Evolutionary conservation across 2,329 filamentous ascomycete species (phyloP), one percentile per base, ranked within the genome.

Genomic region (Penicillium sp.): DNA sequence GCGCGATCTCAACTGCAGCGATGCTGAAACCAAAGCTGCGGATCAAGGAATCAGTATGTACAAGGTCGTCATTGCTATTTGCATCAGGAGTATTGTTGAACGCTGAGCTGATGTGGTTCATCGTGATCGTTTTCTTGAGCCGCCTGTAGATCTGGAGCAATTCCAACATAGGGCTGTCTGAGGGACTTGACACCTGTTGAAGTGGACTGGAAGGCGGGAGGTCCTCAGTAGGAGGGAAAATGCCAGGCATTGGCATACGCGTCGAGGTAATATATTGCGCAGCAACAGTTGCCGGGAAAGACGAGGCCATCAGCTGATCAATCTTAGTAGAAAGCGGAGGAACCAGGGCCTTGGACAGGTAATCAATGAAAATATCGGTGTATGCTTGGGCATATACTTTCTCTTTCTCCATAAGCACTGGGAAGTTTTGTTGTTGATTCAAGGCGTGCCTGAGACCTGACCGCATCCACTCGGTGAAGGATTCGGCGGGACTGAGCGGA

Each of bases 1-100:
- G 91, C 59, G 92, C 87, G 61, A 97, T 96, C 74, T 99, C 94
- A 4, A 90, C 86, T 0, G 91, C 86, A 8, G 91, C 87, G 55
- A 99, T 91, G 0, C 92, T 93, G 69, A 86, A 91, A 2, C 90
- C 93, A 13, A 97, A 84, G 56, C 65, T 76, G 54, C 70, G 70
- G 51, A 76, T 71, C 45, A 78, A 55, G 4, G 69, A 70, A 57
- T 75, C 73, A 1, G 77, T 77, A 55, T 79, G 70, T 1, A 78
- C 76, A 53, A 80, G 64, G 41, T 83, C 80, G 40, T 81, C 79
- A 9, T 66, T 68, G 16, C 64, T 65, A 6, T 73, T 65, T 4
- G 72, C 67, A 9, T 75, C 73, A 13, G 76, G 68, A 2, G 70
- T 70, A 47, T 78, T 76, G 11, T 67, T 66, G 60, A 80, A 82